Conservation (phyloP, 2,329 filamentous ascomycete species). For the Chaetothyriales sp. region DNA sequence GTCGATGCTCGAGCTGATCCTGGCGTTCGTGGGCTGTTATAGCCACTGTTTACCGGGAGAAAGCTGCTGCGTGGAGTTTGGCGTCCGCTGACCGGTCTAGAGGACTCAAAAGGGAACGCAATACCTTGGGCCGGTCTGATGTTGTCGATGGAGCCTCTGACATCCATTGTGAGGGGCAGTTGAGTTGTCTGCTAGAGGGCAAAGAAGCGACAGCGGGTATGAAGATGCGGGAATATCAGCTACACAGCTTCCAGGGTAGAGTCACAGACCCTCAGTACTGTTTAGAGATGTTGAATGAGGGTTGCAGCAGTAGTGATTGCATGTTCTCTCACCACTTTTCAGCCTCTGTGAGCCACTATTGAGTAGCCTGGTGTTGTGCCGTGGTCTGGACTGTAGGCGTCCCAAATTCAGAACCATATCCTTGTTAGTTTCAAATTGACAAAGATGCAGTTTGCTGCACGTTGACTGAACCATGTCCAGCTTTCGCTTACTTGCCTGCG, state of each 20-base stretch:
- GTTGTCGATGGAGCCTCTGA: neutral
- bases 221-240: neutral
- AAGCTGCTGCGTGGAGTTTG: neutral
- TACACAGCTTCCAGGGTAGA: no score
- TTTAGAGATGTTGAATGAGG: neutral
- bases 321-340: neutral
- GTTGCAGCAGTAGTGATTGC: no score
- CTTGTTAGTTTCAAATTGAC: neutral
- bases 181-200: neutral
- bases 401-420: neutral
- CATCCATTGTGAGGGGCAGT: neutral
- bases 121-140: neutral
- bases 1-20: slow-evolving; percentile 1
- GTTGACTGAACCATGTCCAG: neutral
- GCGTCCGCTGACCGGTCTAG: neutral
- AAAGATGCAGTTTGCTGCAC: no score
- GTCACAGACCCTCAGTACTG: neutral
- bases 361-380: neutral
- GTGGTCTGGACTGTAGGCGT: neutral
- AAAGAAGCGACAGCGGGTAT: neutral
- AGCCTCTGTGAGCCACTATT: neutral
- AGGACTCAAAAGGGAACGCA: neutral
- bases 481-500: neutral
- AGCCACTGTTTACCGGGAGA: neutral
- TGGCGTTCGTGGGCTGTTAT: neutral